phyloP scores from a whole-genome alignment of 2,329 filamentous ascomycete genomes.

The Neonectria sp. region DNA sequence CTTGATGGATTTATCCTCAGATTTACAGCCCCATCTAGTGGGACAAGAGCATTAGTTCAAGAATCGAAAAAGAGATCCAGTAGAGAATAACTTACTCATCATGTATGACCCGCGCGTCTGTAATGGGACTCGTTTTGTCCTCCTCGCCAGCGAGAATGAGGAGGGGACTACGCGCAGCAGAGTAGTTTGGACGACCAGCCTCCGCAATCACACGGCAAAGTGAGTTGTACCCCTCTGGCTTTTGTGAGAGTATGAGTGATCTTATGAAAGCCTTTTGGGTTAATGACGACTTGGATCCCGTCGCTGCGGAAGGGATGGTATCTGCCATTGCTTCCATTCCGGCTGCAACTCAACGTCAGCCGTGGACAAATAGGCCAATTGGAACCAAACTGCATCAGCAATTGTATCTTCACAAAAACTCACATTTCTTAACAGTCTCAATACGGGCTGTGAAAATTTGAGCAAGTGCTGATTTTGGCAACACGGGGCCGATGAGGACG shows the following conservation, averaged over 20 bases:
- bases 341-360: conserved; percentile 30
- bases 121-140: conserved; percentile 75
- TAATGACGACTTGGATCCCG: conserved; percentile 51
- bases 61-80: accelerated
- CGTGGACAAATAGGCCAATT: neutral
- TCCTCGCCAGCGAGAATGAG: conserved; percentile 76
- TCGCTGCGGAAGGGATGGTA: conserved; percentile 53
- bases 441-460: conserved; percentile 68
- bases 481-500: conserved; percentile 75
- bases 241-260: conserved; percentile 53
- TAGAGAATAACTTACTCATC: conserved; percentile 48
- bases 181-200: conserved; percentile 66
- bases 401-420: conserved; percentile 7
- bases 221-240: conserved; percentile 53
- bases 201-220: conserved; percentile 53
- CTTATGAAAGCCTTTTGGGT: conserved; percentile 56
- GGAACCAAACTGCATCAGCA: too few species aligned
- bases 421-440: conserved; percentile 63
- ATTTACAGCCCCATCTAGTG: conserved; percentile 66
- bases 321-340: conserved; percentile 56
- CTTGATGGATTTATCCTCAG: conserved; percentile 72
- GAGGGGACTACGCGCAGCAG: conserved; percentile 69
- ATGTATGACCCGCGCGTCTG: conserved; percentile 70
- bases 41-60: too few species aligned
- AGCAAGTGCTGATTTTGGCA: conserved; percentile 63